phyloP scores from a whole-genome alignment of 78 protist species.

The Creolimax fragrantissima region DNA sequence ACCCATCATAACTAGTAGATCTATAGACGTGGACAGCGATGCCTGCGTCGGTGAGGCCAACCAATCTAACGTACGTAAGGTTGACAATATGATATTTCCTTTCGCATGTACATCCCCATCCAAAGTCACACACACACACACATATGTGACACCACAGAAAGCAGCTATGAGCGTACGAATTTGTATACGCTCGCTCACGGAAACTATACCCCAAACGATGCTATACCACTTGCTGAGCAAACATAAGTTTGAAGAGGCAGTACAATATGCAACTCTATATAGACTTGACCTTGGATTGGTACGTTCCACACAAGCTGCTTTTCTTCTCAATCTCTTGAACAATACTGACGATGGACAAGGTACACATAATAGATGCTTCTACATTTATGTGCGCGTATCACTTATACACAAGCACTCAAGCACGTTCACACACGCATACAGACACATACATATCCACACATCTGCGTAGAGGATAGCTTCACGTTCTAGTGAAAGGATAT shows the following conservation, averaged over 20 bases:
- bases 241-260: neutral
- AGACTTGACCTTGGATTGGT: neutral
- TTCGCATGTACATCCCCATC: neutral
- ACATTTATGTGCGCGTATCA: no score
- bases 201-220: neutral
- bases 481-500: no score
- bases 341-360: no score
- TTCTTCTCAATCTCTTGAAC: neutral
- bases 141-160: neutral
- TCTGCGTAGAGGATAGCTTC: no score
- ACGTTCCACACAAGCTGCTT: neutral
- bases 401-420: no score
- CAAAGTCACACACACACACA: neutral
- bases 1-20: neutral
- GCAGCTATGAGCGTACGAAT: neutral
- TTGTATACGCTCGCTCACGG: neutral
- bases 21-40: neutral
- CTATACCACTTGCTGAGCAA: neutral
- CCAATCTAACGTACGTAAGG: neutral
- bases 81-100: neutral
- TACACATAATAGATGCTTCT: no score
- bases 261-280: neutral
- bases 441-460: no score
- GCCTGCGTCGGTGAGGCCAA: neutral
- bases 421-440: no score